These are phyloP conservation scores for Trichosporon coremiiforme DNA, from an alignment of 1,284 basidiomycete genomes.

Conservation along the genomic window DNA sequence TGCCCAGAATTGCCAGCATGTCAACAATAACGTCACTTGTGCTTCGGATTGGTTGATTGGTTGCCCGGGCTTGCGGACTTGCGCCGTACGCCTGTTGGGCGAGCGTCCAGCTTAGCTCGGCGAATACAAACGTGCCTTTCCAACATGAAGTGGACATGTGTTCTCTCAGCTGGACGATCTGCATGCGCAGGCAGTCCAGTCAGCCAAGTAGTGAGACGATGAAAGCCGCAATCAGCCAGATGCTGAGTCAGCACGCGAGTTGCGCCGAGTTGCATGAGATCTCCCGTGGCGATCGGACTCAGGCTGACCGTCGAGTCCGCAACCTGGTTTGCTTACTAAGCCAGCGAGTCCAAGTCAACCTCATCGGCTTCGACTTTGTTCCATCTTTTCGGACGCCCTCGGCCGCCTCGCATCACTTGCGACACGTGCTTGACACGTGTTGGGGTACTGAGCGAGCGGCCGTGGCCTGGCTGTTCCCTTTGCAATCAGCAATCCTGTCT, in stretches of 20 bases:
- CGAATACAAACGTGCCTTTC: constrained; percentile 14
- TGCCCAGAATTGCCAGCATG: neutral
- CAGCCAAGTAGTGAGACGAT: neutral
- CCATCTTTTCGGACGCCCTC: neutral
- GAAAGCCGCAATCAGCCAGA: constrained; percentile 7
- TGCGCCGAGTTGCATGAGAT: neutral
- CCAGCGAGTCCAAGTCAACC: neutral
- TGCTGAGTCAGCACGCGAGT: neutral
- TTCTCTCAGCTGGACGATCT: neutral
- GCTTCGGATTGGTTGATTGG: neutral
- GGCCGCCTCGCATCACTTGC: neutral
- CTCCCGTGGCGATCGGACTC: neutral
- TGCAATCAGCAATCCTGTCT: neutral
- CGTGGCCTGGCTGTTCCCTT: neutral
- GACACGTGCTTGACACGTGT: neutral
- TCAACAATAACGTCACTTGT: constrained; percentile 16
- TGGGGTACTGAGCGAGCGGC: no score
- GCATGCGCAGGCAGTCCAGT: neutral
- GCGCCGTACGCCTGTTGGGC: neutral
- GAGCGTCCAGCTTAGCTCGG: neutral
- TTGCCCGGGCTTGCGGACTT: neutral
- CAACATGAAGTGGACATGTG: constrained; percentile 7
- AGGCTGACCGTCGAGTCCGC: neutral
- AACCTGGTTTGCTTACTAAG: neutral
- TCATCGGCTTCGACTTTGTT: neutral